These are phyloP conservation scores for Solanum chiquidenum DNA, from an alignment of 257 asterid genomes.

Conservation along the genomic window DNA sequence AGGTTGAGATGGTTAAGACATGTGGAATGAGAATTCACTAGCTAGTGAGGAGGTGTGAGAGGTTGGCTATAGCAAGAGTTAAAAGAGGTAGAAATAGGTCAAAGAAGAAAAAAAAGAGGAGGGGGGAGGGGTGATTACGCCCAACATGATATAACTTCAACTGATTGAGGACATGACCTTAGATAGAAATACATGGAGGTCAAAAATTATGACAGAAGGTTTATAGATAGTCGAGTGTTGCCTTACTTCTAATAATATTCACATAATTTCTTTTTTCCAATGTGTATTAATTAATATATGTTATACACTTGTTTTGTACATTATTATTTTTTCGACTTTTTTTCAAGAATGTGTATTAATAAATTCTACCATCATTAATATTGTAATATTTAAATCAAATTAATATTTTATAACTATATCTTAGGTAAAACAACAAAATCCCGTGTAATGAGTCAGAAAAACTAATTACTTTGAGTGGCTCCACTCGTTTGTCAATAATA, in stretches of 20 bases:
- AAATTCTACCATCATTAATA: not conserved
- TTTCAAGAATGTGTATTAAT: not conserved
- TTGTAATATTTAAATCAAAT: not conserved
- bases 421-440: not conserved
- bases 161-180: too few species aligned
- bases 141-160: not conserved
- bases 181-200: too few species aligned
- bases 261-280: too few species aligned
- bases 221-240: accelerated
- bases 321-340: not conserved
- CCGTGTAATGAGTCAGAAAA: not conserved
- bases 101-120: too few species aligned
- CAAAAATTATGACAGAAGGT: accelerated
- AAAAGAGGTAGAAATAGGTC: not conserved
- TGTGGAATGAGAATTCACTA: not conserved
- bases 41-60: not conserved
- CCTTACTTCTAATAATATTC: not conserved
- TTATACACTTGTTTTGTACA: not conserved
- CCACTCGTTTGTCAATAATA: not conserved
- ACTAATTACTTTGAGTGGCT: not conserved
- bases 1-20: not conserved
- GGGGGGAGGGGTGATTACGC: not conserved
- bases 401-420: not conserved
- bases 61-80: too few species aligned
- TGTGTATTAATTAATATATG: too few species aligned